Conservation (phyloP, 192 early-diverging fungal species). For the Coemansia sp. region DNA sequence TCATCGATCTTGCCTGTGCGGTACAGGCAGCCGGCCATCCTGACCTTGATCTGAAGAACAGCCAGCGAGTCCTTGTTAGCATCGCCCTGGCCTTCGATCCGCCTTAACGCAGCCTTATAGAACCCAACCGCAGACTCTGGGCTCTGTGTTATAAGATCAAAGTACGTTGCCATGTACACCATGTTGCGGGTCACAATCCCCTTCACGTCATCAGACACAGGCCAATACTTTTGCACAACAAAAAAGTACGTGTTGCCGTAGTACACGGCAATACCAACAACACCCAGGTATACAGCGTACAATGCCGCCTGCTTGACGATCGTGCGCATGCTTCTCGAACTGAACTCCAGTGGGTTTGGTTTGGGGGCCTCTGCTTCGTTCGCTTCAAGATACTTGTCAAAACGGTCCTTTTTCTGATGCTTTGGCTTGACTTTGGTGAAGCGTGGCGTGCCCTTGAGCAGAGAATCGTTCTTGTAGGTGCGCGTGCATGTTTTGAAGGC, state of each 20-base stretch:
- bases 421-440: conserved; percentile 37
- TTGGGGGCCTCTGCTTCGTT: neutral
- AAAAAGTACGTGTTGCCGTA: conserved; percentile 34
- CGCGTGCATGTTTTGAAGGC: neutral
- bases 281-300: conserved; percentile 9
- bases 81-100: conserved; percentile 1
- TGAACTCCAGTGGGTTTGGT: conserved; percentile 9
- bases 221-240: conserved; percentile 23
- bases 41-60: conserved; percentile 31
- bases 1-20: conserved; percentile 10
- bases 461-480: conserved; percentile 18
- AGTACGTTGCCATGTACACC: conserved; percentile 40
- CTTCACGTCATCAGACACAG: conserved; percentile 24
- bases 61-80: conserved; percentile 14
- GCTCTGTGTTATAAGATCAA: conserved; percentile 21
- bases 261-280: conserved; percentile 23
- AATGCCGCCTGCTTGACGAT: conserved; percentile 12
- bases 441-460: conserved; percentile 45
- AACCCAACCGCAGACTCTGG: conserved; percentile 22
- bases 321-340: conserved; percentile 17
- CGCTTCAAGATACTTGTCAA: conserved; percentile 8
- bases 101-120: conserved; percentile 27
- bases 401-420: neutral
- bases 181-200: conserved; percentile 15
- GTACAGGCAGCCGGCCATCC: conserved; percentile 35